Conservation (phyloP, 306 rosid genomes). For the Heteromeles arbutifolia region DNA sequence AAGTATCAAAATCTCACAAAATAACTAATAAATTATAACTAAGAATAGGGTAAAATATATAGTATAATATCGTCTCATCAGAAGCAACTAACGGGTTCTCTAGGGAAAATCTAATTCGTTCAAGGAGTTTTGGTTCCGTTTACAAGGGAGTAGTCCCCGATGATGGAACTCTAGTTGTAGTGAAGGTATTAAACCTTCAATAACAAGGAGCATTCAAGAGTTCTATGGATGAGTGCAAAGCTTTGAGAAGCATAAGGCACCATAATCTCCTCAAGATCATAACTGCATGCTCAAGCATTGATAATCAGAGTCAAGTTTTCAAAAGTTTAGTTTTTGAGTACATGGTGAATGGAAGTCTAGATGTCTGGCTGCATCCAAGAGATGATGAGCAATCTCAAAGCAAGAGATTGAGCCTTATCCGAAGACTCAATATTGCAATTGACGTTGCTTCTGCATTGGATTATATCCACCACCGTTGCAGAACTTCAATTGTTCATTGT, state of each 20-base stretch:
- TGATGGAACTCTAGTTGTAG: background rate
- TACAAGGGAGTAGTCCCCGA: background rate
- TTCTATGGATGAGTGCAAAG: background rate
- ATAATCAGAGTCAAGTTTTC: background rate
- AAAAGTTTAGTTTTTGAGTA: background rate
- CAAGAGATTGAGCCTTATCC: background rate
- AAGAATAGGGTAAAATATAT: too few relatives aligned
- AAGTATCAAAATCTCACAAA: too few relatives aligned
- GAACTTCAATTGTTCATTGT: background rate
- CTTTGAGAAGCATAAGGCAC: background rate
- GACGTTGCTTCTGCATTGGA: background rate
- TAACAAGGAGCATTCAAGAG: background rate
- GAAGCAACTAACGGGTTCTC: background rate
- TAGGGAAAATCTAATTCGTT: background rate
- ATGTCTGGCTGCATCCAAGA: accelerated
- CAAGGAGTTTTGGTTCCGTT: background rate
- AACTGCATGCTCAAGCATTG: background rate
- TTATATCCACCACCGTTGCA: background rate
- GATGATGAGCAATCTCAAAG: background rate
- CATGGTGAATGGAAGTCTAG: background rate
- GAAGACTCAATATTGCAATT: background rate
- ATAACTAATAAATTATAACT: too few relatives aligned
- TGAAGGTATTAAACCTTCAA: background rate
- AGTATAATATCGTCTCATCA: too few relatives aligned
- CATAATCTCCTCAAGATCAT: background rate